Evolutionary conservation across 176 grass and related monocot species (phyloP).

Genomic region (Rhipidocladum racemiflorum): DNA sequence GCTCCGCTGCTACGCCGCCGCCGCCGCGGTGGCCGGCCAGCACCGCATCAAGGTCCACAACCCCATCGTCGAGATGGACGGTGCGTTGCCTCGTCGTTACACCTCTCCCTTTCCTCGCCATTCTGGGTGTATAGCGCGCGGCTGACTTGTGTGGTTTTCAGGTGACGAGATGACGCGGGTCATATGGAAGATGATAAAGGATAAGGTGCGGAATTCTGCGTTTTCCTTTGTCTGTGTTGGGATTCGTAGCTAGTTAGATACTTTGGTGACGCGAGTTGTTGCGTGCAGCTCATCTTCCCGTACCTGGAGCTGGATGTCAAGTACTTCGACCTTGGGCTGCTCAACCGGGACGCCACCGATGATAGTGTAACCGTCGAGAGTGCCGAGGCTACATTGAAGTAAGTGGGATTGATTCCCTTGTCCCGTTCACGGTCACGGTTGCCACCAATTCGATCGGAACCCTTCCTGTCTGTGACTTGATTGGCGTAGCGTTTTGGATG

Average conservation of each 20-base stretch:
- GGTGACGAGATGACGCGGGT: conserved; percentile 98
- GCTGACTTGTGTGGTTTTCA: conserved; percentile 27
- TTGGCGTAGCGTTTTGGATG: neutral
- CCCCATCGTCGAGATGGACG: conserved; percentile 98
- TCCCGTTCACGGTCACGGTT: neutral
- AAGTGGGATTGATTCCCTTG: conserved; percentile 26
- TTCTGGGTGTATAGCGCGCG: neutral
- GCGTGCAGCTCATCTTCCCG: conserved; percentile 77
- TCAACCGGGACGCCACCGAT: conserved; percentile 83
- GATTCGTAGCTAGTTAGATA: neutral
- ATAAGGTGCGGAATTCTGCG: conserved; percentile 54
- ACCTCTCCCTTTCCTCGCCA: neutral
- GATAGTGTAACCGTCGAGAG: conserved; percentile 84
- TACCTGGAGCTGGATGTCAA: conserved; percentile 89
- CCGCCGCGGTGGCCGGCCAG: conserved; percentile 43
- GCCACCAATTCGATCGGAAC: neutral
- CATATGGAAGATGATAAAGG: conserved; percentile 94
- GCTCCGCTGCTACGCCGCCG: conserved; percentile 62
- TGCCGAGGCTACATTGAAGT: conserved; percentile 86
- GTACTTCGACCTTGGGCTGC: conserved; percentile 89
- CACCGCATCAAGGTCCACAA: conserved; percentile 73
- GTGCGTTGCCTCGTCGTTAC: conserved; percentile 35
- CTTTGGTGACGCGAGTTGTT: neutral
- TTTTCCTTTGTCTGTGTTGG: neutral
- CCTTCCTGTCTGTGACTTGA: neutral